Conservation (phyloP, 2,329 filamentous ascomycete species). For the Pseudocercospora macadamiae region DNA sequence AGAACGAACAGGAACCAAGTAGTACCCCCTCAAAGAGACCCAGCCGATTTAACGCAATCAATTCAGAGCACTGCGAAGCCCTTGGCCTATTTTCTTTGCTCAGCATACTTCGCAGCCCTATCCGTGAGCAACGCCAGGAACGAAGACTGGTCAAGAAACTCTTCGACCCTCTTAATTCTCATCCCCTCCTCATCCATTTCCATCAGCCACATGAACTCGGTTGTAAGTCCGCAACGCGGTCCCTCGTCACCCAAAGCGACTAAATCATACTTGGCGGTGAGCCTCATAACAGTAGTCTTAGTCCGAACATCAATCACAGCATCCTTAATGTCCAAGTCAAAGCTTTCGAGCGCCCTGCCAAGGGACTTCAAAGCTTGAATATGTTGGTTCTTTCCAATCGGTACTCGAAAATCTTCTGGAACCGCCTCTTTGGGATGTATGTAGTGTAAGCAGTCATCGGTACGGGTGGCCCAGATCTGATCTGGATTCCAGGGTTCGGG, state of each 20-base stretch:
- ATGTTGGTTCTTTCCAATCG: neutral
- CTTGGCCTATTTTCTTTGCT: neutral
- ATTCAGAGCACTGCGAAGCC: neutral
- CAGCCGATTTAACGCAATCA: neutral
- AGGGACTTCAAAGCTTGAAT: neutral
- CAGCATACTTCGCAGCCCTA: conserved; percentile 1
- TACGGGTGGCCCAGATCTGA: conserved; percentile 8
- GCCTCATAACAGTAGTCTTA: neutral
- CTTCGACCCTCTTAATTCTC: conserved; percentile 6
- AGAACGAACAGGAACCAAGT: neutral
- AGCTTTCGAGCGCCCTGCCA: neutral
- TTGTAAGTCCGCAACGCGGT: neutral
- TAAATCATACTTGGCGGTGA: neutral
- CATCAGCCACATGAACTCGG: conserved; percentile 8
- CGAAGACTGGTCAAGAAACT: neutral
- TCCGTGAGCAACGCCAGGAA: neutral
- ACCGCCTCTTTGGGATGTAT: neutral
- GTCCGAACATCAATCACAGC: neutral
- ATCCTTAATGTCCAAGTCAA: neutral
- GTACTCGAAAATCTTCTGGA: neutral
- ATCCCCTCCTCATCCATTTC: conserved; percentile 7
- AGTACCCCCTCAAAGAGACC: neutral
- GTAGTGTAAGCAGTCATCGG: conserved; percentile 1
- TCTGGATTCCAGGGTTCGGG: conserved; percentile 2
- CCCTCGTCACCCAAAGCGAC: neutral